phyloP scores from a whole-genome alignment of 1,284 basidiomycete species.

The Trametes hirsuta region DNA sequence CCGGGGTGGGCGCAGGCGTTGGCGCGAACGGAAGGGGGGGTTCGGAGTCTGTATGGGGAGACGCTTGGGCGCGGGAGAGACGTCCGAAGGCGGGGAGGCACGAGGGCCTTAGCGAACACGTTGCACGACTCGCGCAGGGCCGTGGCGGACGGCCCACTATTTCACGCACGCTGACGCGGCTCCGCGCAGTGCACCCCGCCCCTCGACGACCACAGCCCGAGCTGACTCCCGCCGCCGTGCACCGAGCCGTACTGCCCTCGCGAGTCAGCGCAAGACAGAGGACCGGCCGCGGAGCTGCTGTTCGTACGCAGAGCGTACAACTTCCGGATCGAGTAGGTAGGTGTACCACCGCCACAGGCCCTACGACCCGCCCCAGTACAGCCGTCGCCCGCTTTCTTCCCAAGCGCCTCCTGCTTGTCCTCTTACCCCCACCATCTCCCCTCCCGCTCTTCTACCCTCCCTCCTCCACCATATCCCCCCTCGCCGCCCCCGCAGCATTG shows the following conservation, averaged over 20 bases:
- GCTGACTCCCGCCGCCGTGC: not conserved
- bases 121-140: slow-evolving; percentile 21
- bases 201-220: slow-evolving; percentile 2
- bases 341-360: slow-evolving; percentile 22
- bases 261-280: slow-evolving; percentile 7
- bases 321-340: slow-evolving; percentile 10
- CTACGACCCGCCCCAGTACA: slow-evolving; percentile 24
- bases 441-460: slow-evolving; percentile 9
- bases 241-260: not conserved
- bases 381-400: slow-evolving; percentile 22
- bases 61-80: slow-evolving; percentile 15
- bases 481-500: slow-evolving; percentile 31
- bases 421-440: slow-evolving; percentile 26
- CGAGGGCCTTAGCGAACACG: slow-evolving; percentile 23
- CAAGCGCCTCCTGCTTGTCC: slow-evolving; percentile 25
- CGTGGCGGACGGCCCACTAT: slow-evolving; percentile 7
- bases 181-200: not conserved
- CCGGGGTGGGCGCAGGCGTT: not conserved
- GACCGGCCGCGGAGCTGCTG: not conserved
- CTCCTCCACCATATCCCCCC: slow-evolving; percentile 31
- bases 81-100: slow-evolving; percentile 15
- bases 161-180: slow-evolving; percentile 21
- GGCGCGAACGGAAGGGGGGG: not conserved
- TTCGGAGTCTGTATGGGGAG: slow-evolving; percentile 11
- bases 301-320: not conserved